phyloP scores from a whole-genome alignment of 2,329 filamentous ascomycete species.

The Epichloe gansuensis region DNA sequence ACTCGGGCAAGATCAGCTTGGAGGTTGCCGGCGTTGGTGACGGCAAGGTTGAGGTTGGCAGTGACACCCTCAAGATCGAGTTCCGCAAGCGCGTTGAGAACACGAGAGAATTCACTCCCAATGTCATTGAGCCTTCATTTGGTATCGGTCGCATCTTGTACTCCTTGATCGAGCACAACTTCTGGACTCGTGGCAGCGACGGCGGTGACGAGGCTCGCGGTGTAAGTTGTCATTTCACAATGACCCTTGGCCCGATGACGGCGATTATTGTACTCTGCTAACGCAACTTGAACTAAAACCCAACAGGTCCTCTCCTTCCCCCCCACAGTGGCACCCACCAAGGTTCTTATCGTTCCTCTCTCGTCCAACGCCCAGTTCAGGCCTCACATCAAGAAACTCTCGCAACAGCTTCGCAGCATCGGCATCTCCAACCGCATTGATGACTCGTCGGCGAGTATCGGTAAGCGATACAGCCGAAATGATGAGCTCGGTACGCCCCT shows the following conservation, averaged over 20 bases:
- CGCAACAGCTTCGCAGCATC: slow-evolving; percentile 59
- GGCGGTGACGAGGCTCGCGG: slow-evolving; percentile 63
- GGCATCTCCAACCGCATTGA: slow-evolving; percentile 79
- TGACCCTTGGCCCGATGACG: not conserved
- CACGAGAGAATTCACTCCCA: slow-evolving; percentile 81
- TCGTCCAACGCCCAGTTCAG: slow-evolving; percentile 71
- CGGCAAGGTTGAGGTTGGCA: slow-evolving; percentile 66
- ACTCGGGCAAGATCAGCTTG: slow-evolving; percentile 62
- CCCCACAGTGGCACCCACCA: slow-evolving; percentile 72
- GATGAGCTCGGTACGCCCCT: slow-evolving; percentile 92
- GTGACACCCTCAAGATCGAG: slow-evolving; percentile 72
- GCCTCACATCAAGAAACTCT: slow-evolving; percentile 61
- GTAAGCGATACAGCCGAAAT: slow-evolving; percentile 88
- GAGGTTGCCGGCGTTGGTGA: slow-evolving; percentile 54
- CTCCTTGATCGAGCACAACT: slow-evolving; percentile 84
- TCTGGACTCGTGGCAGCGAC: slow-evolving; percentile 65
- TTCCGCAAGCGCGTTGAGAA: slow-evolving; percentile 73
- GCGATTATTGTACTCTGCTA: not conserved
- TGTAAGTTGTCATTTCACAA: slow-evolving; percentile 41
- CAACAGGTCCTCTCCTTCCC: slow-evolving; percentile 39
- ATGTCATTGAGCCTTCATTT: slow-evolving; percentile 95
- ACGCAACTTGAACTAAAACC: slow-evolving; percentile 8
- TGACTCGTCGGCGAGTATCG: slow-evolving; percentile 81
- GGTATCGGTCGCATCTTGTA: slow-evolving; percentile 93
- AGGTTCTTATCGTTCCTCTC: slow-evolving; percentile 83